Evolutionary conservation across 495 filamentous ascomycete genomes (phyloP).

Genomic region (Ascodesmis nigricans): DNA sequence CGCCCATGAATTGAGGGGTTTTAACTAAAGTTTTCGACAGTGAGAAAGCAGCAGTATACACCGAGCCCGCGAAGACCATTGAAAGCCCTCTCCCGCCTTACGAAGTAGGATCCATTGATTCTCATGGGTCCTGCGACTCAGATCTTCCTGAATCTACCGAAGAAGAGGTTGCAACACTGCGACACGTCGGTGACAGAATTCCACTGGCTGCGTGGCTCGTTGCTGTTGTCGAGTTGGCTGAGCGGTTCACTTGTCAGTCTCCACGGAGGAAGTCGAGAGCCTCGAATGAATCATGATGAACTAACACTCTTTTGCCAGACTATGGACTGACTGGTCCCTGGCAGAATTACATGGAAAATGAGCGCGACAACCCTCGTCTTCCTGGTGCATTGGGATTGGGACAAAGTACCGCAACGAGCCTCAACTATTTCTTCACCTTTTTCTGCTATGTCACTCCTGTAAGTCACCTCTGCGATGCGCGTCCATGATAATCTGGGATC

Average conservation of each 20-base stretch:
- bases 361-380: slow-evolving; percentile 7
- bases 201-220: slow-evolving; percentile 20
- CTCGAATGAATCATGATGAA: no score
- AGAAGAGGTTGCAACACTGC: slow-evolving; percentile 13
- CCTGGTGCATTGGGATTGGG: slow-evolving; percentile 26
- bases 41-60: no score
- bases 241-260: slow-evolving; percentile 16
- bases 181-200: slow-evolving; percentile 18
- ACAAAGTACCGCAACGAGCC: slow-evolving; percentile 30
- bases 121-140: no score
- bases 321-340: slow-evolving; percentile 21
- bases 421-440: slow-evolving; percentile 23
- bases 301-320: background rate
- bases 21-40: no score
- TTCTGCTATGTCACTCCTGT: slow-evolving; percentile 15
- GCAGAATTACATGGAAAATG: slow-evolving; percentile 28
- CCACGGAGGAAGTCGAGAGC: no score
- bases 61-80: no score
- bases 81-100: no score
- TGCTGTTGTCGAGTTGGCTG: slow-evolving; percentile 19
- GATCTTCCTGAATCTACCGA: slow-evolving; percentile 18
- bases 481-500: no score
- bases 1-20: no score
- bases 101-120: no score
- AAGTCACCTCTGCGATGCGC: no score